phyloP scores from a whole-genome alignment of 768 basidiomycete genomes.

The Tulasnella sp. region DNA sequence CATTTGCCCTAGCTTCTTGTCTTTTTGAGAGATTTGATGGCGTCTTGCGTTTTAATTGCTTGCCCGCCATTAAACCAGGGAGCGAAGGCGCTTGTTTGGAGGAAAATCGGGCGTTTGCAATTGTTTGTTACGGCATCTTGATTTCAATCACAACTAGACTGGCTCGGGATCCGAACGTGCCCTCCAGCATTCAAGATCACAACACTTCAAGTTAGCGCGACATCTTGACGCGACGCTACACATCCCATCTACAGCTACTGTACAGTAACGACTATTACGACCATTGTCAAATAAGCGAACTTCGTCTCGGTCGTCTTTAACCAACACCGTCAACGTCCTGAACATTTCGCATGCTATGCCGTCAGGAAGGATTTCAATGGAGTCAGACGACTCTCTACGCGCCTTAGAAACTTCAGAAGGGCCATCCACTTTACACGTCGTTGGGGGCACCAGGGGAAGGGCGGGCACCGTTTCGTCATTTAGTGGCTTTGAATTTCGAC shows the following conservation, averaged over 20 bases:
- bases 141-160: too few relatives aligned
- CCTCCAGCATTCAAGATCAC: too few relatives aligned
- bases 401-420: slow-evolving; percentile 75
- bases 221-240: too few relatives aligned
- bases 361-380: slow-evolving; percentile 35
- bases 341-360: slow-evolving; percentile 3
- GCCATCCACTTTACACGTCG: slow-evolving; percentile 42
- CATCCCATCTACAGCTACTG: too few relatives aligned
- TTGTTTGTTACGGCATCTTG: not conserved
- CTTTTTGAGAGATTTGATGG: not conserved
- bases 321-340: not conserved
- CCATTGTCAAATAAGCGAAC: too few relatives aligned
- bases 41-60: not conserved
- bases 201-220: too few relatives aligned
- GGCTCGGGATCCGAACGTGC: too few relatives aligned
- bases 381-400: slow-evolving; percentile 71
- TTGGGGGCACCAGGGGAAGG: slow-evolving; percentile 37
- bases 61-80: not conserved
- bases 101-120: not conserved
- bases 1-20: not conserved
- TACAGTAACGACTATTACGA: too few relatives aligned
- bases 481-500: slow-evolving; percentile 36
- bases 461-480: slow-evolving; percentile 52
- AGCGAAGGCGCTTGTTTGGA: not conserved
- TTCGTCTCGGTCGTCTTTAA: too few relatives aligned